Conservation (phyloP, 2,329 filamentous ascomycete genomes). For the Dothistroma septosporum region DNA sequence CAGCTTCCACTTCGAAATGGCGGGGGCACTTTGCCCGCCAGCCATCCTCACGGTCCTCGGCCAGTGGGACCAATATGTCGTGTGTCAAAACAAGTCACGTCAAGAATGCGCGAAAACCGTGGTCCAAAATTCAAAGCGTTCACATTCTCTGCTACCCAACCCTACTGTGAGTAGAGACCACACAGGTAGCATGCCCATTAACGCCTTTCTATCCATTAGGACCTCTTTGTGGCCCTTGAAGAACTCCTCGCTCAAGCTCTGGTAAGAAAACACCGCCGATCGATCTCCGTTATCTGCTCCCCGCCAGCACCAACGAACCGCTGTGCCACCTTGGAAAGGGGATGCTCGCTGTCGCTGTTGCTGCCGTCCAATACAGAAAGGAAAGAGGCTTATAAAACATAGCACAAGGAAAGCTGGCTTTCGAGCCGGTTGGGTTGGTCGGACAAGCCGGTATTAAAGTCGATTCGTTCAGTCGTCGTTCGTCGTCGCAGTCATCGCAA, state of each 20-base stretch:
- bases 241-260: slow-evolving; percentile 11
- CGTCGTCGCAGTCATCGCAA: slow-evolving; percentile 23
- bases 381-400: slow-evolving; percentile 18
- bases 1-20: background rate
- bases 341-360: slow-evolving; percentile 10
- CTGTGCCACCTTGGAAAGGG: slow-evolving; percentile 2
- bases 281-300: slow-evolving; percentile 10
- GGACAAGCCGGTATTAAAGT: slow-evolving; percentile 20
- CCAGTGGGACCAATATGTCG: background rate
- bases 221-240: slow-evolving; percentile 5
- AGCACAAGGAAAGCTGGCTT: slow-evolving; percentile 21
- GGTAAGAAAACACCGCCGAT: slow-evolving; percentile 7
- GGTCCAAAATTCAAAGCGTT: slow-evolving; percentile 12
- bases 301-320: slow-evolving; percentile 13
- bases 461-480: slow-evolving; percentile 24
- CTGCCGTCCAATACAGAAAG: slow-evolving; percentile 9
- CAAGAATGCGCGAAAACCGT: background rate
- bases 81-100: background rate
- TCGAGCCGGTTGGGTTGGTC: slow-evolving; percentile 8
- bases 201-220: slow-evolving; percentile 15
- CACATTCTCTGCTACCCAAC: slow-evolving; percentile 19
- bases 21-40: background rate
- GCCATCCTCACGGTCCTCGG: background rate
- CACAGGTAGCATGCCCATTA: slow-evolving; percentile 9
- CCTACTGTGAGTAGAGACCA: slow-evolving; percentile 14